phyloP scores from a whole-genome alignment of 306 rosid species.

The Carpinus fangiana region DNA sequence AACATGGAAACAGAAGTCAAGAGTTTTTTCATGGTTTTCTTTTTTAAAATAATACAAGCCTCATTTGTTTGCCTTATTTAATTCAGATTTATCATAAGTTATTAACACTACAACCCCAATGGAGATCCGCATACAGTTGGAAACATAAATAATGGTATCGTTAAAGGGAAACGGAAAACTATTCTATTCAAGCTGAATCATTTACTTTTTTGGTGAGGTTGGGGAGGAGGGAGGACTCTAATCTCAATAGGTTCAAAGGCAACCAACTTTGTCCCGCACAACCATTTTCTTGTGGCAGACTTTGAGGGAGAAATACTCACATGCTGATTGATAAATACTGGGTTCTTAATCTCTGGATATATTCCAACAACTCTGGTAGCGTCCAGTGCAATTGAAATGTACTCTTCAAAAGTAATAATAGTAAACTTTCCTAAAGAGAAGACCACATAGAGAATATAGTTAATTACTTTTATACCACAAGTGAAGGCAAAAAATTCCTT shows the following conservation, averaged over 20 bases:
- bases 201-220: neutral
- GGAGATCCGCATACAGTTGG: neutral
- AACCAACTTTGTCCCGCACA: slow-evolving; percentile 1
- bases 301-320: slow-evolving; percentile 56
- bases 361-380: slow-evolving; percentile 93
- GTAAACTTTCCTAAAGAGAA: slow-evolving; percentile 64
- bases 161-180: neutral
- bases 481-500: neutral
- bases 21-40: neutral
- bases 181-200: neutral
- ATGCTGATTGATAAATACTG: slow-evolving; percentile 74
- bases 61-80: slow-evolving; percentile 13
- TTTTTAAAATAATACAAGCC: neutral
- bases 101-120: neutral
- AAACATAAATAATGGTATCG: neutral
- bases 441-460: slow-evolving; percentile 17
- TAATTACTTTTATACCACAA: neutral
- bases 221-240: neutral
- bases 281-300: slow-evolving; percentile 14
- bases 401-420: slow-evolving; percentile 89
- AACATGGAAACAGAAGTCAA: neutral
- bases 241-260: neutral
- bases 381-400: slow-evolving; percentile 74
- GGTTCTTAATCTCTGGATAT: slow-evolving; percentile 91
- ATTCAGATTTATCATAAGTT: slow-evolving; percentile 3